Base-by-base conservation (phyloP, 1,139 yeast genomes). In the Taphrina populina region DNA sequence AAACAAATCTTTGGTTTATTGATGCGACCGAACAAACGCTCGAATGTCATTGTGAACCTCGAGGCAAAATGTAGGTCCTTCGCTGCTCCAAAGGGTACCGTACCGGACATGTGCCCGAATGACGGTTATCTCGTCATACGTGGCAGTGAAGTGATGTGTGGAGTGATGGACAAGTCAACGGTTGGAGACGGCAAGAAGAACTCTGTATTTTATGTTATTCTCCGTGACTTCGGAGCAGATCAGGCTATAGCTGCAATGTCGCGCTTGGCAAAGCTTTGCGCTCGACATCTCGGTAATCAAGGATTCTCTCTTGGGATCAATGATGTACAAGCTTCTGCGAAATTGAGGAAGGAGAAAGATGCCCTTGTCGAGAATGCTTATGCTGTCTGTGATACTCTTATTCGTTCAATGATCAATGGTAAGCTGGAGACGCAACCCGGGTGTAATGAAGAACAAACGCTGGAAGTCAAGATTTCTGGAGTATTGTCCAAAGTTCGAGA, bases 151-250 rank as follows among this genome's bases (percentile, higher is more conserved):
- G 81, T 94, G 49, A 74, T 94, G 64, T 78, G 92, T 65, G 99
- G 99, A 62, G 87, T 87, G 26, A 92, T 94, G 98, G 99, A 94
- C 71, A 94, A 94, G 71, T 86, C 95, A 20, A 81, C 92, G 1
- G 76, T 94, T 10, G 99, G 99, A 65, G 99, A 94, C 70, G 99
- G 98, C 72, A 94, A 94, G 68, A 94, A 94, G 70, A 95, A 88
- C 67, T 88, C 97, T 2, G 95, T 94, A 0, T 94, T 94, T 67
- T 94, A 94, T 68, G 88, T 96, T 0, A 92, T 94, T 61, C 72
- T 94, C 59, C 77, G 98, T 71, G 98, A 94, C 69, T 90, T 84
- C 69, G 98, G 99, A 7, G 87, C 98, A 1, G 83, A 83, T 62
- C 96, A 86, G 65, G 98, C 98, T 1, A 96, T 96, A 1, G 75